A percentile compares a stretch with the other conserved stretches of the same genome.
These are phyloP conservation scores for Crithidia expoeki DNA, from an alignment of 208 protist genomes.

Conservation along the genomic window DNA sequence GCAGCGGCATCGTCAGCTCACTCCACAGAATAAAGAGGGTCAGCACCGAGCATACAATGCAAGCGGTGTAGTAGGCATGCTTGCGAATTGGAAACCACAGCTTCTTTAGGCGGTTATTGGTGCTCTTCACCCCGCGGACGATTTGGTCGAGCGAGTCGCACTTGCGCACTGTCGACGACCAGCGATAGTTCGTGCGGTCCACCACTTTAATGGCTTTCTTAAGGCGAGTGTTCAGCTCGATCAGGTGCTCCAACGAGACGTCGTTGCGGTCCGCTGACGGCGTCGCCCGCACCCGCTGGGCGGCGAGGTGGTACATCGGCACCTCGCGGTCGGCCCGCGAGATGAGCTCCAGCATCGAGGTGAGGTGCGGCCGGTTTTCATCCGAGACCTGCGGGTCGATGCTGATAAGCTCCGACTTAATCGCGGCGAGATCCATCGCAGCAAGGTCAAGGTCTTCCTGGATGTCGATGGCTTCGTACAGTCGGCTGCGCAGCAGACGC, in stretches of 20 bases:
- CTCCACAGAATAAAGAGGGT: constrained; percentile 87
- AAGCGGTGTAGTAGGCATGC: constrained; percentile 62
- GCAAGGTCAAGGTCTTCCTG: constrained; percentile 90
- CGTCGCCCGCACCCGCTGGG: constrained; percentile 50
- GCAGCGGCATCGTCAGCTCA: constrained; percentile 83
- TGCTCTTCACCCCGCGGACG: constrained; percentile 52
- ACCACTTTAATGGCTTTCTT: constrained; percentile 85
- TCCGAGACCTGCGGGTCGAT: constrained; percentile 80
- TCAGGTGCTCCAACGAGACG: constrained; percentile 80
- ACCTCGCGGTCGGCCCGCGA: constrained; percentile 69
- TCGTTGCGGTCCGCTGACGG: constrained; percentile 53
- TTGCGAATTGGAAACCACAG: constrained; percentile 75
- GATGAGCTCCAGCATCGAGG: constrained; percentile 85
- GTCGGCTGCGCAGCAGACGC: constrained; percentile 52
- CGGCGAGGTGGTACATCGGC: constrained; percentile 80
- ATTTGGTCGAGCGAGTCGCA: constrained; percentile 77
- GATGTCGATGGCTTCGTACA: constrained; percentile 80
- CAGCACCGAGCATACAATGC: constrained; percentile 57
- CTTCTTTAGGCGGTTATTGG: constrained; percentile 63
- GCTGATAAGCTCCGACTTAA: constrained; percentile 84
- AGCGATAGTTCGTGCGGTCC: constrained; percentile 78
- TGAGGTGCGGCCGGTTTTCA: constrained; percentile 75
- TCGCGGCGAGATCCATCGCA: constrained; percentile 75
- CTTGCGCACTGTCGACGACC: constrained; percentile 69
- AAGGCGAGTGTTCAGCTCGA: constrained; percentile 75